phyloP scores from a whole-genome alignment of 169 alveolate species.

The Eimeria maxima region DNA sequence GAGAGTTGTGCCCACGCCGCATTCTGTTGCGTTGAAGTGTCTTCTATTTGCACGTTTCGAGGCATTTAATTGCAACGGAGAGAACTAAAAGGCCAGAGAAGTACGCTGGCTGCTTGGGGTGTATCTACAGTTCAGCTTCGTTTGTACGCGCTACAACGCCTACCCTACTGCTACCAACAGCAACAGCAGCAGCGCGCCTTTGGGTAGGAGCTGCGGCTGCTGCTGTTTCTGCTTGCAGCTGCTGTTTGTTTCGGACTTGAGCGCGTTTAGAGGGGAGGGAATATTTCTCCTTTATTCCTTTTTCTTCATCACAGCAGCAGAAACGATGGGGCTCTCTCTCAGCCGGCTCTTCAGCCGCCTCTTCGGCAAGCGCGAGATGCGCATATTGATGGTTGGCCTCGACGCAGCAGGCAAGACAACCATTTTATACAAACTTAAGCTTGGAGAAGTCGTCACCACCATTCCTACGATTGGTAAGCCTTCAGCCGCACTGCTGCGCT shows the following conservation, averaged over 20 bases:
- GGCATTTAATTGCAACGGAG: conserved; percentile 22
- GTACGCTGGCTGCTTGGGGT: not conserved
- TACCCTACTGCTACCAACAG: conserved; percentile 26
- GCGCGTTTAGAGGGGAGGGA: not conserved
- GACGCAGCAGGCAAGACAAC: conserved; percentile 98
- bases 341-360: conserved; percentile 91
- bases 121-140: conserved; percentile 14
- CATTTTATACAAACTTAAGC: conserved; percentile 96
- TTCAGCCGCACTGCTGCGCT: not conserved
- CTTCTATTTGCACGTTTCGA: not conserved
- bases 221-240: not conserved
- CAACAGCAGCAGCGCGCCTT: conserved; percentile 69
- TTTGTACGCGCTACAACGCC: conserved; percentile 54
- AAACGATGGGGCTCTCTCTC: conserved; percentile 86
- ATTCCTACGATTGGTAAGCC: conserved; percentile 98
- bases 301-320: conserved; percentile 33
- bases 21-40: not conserved
- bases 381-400: conserved; percentile 93
- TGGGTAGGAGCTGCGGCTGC: conserved; percentile 18
- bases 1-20: no score
- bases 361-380: conserved; percentile 96
- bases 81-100: conserved; percentile 26
- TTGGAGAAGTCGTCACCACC: conserved; percentile 98
- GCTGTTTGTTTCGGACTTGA: conserved; percentile 3
- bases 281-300: not conserved